Evolutionary conservation across 75 land plant species (phyloP).

Genomic region (Picea glauca): DNA sequence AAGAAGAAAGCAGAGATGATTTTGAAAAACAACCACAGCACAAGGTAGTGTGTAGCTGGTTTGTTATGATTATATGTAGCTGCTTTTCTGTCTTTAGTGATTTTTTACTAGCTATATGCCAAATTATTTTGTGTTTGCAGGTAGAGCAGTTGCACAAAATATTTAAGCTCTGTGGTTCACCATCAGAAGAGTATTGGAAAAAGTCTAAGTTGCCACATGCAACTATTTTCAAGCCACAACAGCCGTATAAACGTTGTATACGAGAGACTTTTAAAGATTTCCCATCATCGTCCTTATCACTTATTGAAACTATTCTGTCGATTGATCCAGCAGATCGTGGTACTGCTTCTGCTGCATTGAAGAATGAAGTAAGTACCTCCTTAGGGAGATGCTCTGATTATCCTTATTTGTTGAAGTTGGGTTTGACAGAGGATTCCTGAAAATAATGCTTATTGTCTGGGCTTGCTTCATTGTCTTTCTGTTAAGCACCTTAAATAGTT

Average conservation of each 20-base stretch:
- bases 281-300: conserved; percentile 72
- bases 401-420: background rate
- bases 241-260: conserved; percentile 67
- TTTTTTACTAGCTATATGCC: background rate
- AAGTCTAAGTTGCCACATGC: conserved; percentile 76
- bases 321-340: conserved; percentile 92
- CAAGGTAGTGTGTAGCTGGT: conserved; percentile 9
- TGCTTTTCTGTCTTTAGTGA: background rate
- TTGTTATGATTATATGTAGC: background rate
- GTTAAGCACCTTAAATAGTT: background rate
- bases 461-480: background rate
- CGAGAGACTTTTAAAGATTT: conserved; percentile 88
- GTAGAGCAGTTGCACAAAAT: conserved; percentile 91
- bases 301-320: conserved; percentile 77
- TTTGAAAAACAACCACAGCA: conserved; percentile 72
- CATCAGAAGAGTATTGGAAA: conserved; percentile 83
- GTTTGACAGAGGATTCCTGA: background rate
- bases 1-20: conserved; percentile 6
- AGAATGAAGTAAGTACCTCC: conserved; percentile 41
- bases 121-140: conserved; percentile 20
- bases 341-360: conserved; percentile 80
- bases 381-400: background rate
- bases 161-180: conserved; percentile 88
- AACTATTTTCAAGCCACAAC: conserved; percentile 71
- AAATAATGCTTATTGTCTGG: background rate